Conservation (phyloP, 106 monocot species). For the Apostasia ramifera region DNA sequence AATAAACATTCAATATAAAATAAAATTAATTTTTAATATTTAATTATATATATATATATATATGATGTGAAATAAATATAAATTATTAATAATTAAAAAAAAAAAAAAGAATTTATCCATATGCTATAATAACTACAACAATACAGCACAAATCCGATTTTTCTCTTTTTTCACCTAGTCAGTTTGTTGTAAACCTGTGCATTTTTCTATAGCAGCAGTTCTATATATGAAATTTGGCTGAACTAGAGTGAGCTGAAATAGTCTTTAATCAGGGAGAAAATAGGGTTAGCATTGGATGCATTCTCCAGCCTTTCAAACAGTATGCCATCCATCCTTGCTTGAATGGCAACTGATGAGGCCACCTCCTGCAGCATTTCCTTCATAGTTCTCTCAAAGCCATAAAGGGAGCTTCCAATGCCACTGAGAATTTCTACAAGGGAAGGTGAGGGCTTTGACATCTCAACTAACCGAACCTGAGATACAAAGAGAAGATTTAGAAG, state of each 20-base stretch:
- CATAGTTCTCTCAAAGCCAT: constrained; percentile 43
- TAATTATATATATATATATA: background rate
- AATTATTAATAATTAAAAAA: background rate
- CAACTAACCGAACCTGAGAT: constrained; percentile 69
- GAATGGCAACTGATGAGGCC: constrained; percentile 35
- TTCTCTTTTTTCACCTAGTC: background rate
- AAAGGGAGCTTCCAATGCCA: constrained; percentile 44
- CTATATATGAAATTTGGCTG: background rate
- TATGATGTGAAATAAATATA: background rate
- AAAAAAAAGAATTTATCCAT: background rate
- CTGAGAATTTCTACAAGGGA: constrained; percentile 35
- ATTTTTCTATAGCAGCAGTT: background rate
- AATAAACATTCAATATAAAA: background rate
- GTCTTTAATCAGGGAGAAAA: constrained; percentile 58
- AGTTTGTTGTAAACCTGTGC: background rate
- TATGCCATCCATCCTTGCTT: constrained; percentile 76
- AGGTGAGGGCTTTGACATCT: constrained; percentile 48
- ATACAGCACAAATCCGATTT: background rate
- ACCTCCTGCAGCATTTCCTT: constrained; percentile 52
- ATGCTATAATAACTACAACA: background rate
- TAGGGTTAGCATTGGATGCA: constrained; percentile 17
- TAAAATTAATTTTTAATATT: no score
- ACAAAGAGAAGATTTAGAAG: background rate
- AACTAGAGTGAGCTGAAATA: constrained; percentile 28
- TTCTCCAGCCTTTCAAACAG: constrained; percentile 52